These are phyloP conservation scores for Aeminium ludgeri DNA, from an alignment of 495 filamentous ascomycete genomes.

Conservation along the genomic window DNA sequence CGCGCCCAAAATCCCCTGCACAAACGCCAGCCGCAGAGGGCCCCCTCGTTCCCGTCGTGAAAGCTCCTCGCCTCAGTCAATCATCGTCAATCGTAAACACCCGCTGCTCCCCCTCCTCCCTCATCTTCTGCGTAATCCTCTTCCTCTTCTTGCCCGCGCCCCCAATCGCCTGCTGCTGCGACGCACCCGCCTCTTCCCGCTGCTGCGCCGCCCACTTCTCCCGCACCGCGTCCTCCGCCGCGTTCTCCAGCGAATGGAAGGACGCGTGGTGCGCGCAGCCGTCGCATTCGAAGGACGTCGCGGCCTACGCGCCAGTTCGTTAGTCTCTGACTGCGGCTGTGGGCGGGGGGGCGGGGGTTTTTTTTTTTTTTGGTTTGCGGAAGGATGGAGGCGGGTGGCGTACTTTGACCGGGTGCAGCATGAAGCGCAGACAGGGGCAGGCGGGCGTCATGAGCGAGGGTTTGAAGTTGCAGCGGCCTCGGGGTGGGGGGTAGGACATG, in stretches of 20 bases:
- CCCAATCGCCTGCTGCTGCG: not conserved
- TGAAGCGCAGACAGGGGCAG: constrained; percentile 40
- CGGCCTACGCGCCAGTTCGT: constrained; percentile 11
- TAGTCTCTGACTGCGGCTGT: not conserved
- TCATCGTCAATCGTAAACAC: too few relatives aligned
- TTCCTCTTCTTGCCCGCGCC: constrained; percentile 10
- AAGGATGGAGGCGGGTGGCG: not conserved
- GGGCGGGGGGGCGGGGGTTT: not conserved
- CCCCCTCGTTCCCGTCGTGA: too few relatives aligned
- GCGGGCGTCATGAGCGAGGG: constrained; percentile 26
- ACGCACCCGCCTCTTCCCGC: not conserved
- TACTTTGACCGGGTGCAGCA: constrained; percentile 40
- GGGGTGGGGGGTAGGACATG: constrained; percentile 27
- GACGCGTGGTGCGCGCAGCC: constrained; percentile 38
- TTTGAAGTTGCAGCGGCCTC: constrained; percentile 30
- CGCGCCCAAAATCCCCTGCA: too few relatives aligned
- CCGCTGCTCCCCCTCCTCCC: too few relatives aligned
- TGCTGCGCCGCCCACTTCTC: constrained; percentile 27
- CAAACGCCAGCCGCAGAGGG: too few relatives aligned
- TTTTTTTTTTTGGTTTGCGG: not conserved
- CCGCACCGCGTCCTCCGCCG: constrained; percentile 30
- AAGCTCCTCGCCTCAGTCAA: too few relatives aligned
- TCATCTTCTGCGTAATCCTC: constrained; percentile 4
- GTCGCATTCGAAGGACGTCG: constrained; percentile 36
- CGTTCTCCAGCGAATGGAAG: constrained; percentile 37